Evolutionary conservation across 2,329 filamentous ascomycete genomes (phyloP), one percentile per base, ranked within the genome.

Genomic region (Colletotrichum tabaci): DNA sequence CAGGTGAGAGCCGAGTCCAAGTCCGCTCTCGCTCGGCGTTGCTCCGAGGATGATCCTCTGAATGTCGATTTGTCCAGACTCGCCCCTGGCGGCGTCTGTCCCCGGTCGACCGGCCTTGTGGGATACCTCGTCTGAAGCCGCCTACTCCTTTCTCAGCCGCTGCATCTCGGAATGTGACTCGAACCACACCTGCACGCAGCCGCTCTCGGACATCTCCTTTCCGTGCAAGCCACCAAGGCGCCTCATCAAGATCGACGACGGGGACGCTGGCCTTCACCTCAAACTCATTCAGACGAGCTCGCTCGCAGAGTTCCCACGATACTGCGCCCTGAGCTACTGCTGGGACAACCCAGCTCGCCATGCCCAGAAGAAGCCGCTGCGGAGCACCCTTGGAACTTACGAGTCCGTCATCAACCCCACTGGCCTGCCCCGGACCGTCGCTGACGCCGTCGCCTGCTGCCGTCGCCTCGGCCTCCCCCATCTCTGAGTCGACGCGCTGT

Each of bases 401-500:
- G 47, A 50, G 21, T 10, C 18, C 47, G 47, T 4, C 47, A 50
- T 50, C 47, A 9, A 23, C 21, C 21, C n/a, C 47, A 6, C 16
- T 1, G 47, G 21, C 47, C n/a, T 50, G 47, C n/a, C 47, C 16
- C 16, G n/a, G 47, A 50, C 47, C 16, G 21, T 50, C 21, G 13
- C 47, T 6, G 47, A 50, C 18, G 47, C n/a, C 21, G 47, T 50
- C 15, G 47, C 21, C 47, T 50, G 47, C 47, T 50, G 47, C 47
- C 16, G 18, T 18, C 16, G 21, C 15, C 47, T 50, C 47, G 8
- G 47, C 18, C 18, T 50, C 10, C 16, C 47, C 47, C 67, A 72
- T 47, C 69, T 72, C 21, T 72, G 69, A 65, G 69, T 72, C n/a
- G 69, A 72, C 49, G 67, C 64, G 16, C n/a, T 72, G 61, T 72